Base-by-base conservation (phyloP, 352 stramenopile species). In the Globisporangium okanoganense region DNA sequence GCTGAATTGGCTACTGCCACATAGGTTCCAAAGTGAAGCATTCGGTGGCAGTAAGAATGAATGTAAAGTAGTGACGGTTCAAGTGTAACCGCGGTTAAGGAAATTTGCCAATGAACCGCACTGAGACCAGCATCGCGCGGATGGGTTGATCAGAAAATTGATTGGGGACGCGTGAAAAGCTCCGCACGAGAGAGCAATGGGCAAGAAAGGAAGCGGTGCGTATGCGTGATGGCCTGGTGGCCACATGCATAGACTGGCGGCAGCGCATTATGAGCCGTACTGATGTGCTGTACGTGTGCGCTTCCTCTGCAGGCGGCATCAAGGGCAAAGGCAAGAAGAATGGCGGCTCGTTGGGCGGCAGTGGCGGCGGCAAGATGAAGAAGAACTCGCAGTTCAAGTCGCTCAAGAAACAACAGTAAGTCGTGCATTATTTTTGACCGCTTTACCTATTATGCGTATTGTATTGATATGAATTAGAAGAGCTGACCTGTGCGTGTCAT, bases 301-400 rank as follows among this genome's bases (percentile, higher is more conserved):
- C 38, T 51, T n/a, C 51, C 10, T 38, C n/a, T 54, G 25, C 25
- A 67, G 61, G 61, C 12, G 55, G 44, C 5, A 61, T 57, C 44
- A 67, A 62, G n/a, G 61, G 33, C 33, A 67, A 67, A 56, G 55
- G 55, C 25, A 67, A 67, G 55, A 67, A 67, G 44, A 67, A 53
- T 58, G 58, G 35, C 20, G 44, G 35, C 18, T 51, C 52, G 35
- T 40, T 58, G 27, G 35, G 27, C 13, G 38, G 58, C 12, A 9
- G 24, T 3, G 56, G 55, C 9, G 57, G 67, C 27, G 79, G 69
- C 25, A 90, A 89, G 65, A 59, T 71, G 58, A 84, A 86, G 71
- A 88, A 89, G 53, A 67, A 52, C 35, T 70, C 70, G 16, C 74
- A 79, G 71, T 92, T 88, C 67, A 87, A 88, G 66, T 65, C 82